Base-by-base conservation (phyloP, 192 early-diverging fungal genomes). In the Linnemannia exigua region DNA sequence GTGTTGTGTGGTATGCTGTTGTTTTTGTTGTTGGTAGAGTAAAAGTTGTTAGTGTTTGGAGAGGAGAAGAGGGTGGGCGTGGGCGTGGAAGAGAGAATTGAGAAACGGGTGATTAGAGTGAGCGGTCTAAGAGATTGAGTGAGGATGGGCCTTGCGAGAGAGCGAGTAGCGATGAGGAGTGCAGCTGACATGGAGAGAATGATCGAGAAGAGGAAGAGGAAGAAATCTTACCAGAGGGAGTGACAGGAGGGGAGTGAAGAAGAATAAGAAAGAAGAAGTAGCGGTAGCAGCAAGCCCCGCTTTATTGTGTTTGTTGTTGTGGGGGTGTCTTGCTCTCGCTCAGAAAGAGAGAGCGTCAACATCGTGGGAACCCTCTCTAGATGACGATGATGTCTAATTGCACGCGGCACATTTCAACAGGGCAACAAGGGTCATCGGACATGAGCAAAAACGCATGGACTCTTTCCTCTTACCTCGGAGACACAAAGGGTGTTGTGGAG, bases 201-300 rank as follows among this genome's bases (percentile, higher is more conserved):
- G 33, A n/a, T 36, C 66, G 2, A 52, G 28, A 44, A 19, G 33
- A 69, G 47, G 52, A 61, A 19, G 37, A 44, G 1, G 58, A 37
- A 41, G 33, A n/a, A 50, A n/a, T 31, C 74, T 75, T 76, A 76
- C 75, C 75, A 4, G 44, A 76, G 31, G 46, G 25, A 15, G 46
- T 11, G 63, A 28, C 35, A 28, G 31, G 51, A 54, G 51, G 31
- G 54, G 74, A 58, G 61, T 41, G 58, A 66, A 20, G 74, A 66
- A 44, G 58, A 66, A n/a, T n/a, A 63, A 63, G 58, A 37, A 75
- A 63, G n/a, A 37, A 76, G 48, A 22, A 63, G n/a, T 48, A 67
- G n/a, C n/a, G n/a, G n/a, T n/a, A n/a, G n/a, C n/a, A n/a, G 31
- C 37, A 66, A 47, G 52, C 48, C 8, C 31, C n/a, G 1, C 61